Conservation (phyloP, 805 yeast genomes). For the Teunomyces kruisii region DNA sequence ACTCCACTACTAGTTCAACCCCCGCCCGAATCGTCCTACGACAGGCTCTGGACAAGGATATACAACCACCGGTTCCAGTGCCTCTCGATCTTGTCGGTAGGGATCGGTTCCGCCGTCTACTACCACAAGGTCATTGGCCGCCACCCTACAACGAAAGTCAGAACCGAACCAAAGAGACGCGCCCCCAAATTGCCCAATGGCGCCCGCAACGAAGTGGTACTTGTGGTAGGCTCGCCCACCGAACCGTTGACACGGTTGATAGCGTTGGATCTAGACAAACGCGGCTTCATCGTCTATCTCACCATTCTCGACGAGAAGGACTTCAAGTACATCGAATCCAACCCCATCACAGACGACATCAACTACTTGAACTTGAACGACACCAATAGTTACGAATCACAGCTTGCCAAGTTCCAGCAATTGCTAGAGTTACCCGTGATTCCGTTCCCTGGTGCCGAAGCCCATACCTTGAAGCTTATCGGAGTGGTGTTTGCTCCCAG, state of each 20-base stretch:
- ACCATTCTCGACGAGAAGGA: conserved; percentile 68
- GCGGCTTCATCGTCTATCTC: conserved; percentile 81
- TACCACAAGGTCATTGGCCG: conserved; percentile 1
- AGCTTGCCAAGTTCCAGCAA: conserved; percentile 49
- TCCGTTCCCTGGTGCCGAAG: conserved; percentile 58
- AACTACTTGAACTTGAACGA: conserved; percentile 60
- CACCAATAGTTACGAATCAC: conserved; percentile 43
- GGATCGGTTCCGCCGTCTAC: conserved; percentile 19
- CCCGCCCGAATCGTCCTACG: conserved; percentile 3
- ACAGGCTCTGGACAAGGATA: neutral
- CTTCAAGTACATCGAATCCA: conserved; percentile 46
- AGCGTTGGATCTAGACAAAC: conserved; percentile 69
- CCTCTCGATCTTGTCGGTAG: conserved; percentile 22
- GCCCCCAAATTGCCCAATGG: conserved; percentile 68
- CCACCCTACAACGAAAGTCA: neutral
- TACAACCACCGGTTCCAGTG: conserved; percentile 5
- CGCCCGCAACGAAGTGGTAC: conserved; percentile 70
- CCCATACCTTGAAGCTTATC: conserved; percentile 56
- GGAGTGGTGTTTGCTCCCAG: conserved; percentile 73
- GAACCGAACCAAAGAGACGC: conserved; percentile 38
- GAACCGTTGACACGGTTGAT: conserved; percentile 70
- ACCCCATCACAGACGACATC: conserved; percentile 66
- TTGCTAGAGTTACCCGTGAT: conserved; percentile 53
- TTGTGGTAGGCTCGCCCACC: conserved; percentile 73
- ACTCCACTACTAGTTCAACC: neutral